Evolutionary conservation across 2,329 filamentous ascomycete genomes (phyloP), one percentile per base, ranked within the genome.

Genomic region (Penicillium sp.): DNA sequence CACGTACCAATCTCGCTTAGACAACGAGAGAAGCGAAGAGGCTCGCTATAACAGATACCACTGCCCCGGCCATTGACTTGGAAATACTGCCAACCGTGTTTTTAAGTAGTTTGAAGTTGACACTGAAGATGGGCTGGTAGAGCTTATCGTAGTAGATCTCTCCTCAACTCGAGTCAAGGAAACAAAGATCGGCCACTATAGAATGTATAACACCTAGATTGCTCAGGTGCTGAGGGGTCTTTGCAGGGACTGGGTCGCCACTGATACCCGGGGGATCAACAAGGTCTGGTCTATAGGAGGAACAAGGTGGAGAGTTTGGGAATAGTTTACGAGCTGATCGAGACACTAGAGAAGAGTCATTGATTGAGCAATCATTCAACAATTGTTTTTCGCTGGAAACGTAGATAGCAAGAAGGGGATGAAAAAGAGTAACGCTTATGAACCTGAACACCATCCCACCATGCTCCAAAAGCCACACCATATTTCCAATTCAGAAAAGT

Each of bases 401-500:
- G 38, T 53, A 53, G 50, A 49, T 41, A 10, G 43, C 12, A 12
- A 31, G 5, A 30, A 51, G 17, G 31, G 6, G 14, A 17, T 14
- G 30, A 44, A 25, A 42, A 25, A 33, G 11, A 40, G 16, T 47
- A 53, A 17, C 50, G 50, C 42, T 47, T 16, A 33, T 40, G 19
- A 33, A 47, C 26, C 42, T 7, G 19, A 51, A 50, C 36, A 50
- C 31, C 46, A 40, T 28, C 11, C 37, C 16, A 16, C 16, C 26
- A 55, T 49, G 40, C 52, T 37, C 17, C 31, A 43, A 31, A 33
- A 50, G 19, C 19, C 5, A 55, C 38, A 19, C 38, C 33, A 5
- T 45, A 55, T 45, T 45, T 55, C 46, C 53, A 55, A 33, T 33
- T 33, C 28, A 40, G 33, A 33, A 33, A 50, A 19, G 26, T 30